Evolutionary conservation across 2,329 filamentous ascomycete genomes (phyloP).

Genomic region (Purpureocillium takamizusanense): DNA sequence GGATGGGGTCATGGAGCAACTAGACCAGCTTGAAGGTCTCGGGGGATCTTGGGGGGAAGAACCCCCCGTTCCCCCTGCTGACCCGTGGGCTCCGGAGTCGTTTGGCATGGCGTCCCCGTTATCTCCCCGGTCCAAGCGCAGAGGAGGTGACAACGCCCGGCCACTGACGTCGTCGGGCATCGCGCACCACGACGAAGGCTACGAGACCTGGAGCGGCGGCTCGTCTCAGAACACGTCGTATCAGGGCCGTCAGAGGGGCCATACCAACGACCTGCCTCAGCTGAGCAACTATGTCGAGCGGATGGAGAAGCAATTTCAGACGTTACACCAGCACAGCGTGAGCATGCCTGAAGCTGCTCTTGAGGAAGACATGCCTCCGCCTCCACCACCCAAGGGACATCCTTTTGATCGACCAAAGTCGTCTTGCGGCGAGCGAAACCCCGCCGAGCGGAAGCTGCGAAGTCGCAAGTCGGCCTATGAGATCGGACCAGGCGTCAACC

Average conservation of each 20-base stretch:
- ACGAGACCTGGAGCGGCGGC: slow-evolving; percentile 47
- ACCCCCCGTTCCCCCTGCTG: slow-evolving; percentile 47
- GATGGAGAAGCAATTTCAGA: slow-evolving; percentile 76
- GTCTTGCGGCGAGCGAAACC: slow-evolving; percentile 36
- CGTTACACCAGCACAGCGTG: slow-evolving; percentile 55
- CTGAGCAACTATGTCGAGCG: slow-evolving; percentile 81
- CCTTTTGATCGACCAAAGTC: slow-evolving; percentile 49
- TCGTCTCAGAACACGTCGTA: slow-evolving; percentile 40
- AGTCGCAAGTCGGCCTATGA: slow-evolving; percentile 73
- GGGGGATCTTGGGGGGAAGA: slow-evolving; percentile 47
- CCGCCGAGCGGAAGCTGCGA: slow-evolving; percentile 39
- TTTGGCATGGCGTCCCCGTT: slow-evolving; percentile 51
- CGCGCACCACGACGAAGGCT: slow-evolving; percentile 49
- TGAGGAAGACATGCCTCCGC: slow-evolving; percentile 46
- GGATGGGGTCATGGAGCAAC: slow-evolving; percentile 94
- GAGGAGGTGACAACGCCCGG: slow-evolving; percentile 15
- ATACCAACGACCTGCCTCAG: slow-evolving; percentile 55
- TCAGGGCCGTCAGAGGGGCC: slow-evolving; percentile 28
- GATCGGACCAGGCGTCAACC: slow-evolving; percentile 58
- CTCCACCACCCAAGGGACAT: slow-evolving; percentile 51
- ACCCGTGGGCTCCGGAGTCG: slow-evolving; percentile 86
- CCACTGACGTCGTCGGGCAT: slow-evolving; percentile 72
- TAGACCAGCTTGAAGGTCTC: slow-evolving; percentile 62
- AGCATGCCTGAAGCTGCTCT: slow-evolving; percentile 28
- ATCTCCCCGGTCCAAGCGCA: slow-evolving; percentile 16